Evolutionary conservation across 2,329 filamentous ascomycete species (phyloP), one percentile per base, ranked within the genome.

Genomic region (Arthrinium puccinioides): DNA sequence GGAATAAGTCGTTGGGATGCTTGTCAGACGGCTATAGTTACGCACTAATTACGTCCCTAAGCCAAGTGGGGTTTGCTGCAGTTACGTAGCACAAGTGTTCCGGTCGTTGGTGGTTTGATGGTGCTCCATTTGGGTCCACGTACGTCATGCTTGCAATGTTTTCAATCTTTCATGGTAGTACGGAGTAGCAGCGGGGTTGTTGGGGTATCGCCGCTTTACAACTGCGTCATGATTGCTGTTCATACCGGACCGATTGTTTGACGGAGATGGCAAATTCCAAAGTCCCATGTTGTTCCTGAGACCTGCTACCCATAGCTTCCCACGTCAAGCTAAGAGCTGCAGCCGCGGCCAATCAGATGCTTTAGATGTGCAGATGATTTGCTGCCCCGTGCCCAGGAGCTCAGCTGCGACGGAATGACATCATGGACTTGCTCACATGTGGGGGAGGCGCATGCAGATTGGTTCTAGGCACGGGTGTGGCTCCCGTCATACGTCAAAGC

Each of bases 111-210:
- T 9, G 19, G 6, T 21, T n/a, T n/a, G 16, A 21, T 13, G 30
- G 30, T 9, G 18, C 14, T 4, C 13, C 13, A 32, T 11, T n/a
- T 33, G 24, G 20, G 31, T 33, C 31, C 13, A 32, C 8, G 20
- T 33, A 33, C 31, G 31, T 33, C 31, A 33, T 33, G 21, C n/a
- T 24, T 33, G 31, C 31, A 21, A 15, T 23, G 19, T 15, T 32
- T 15, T 23, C 30, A 32, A 32, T 5, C 30, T 21, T 21, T n/a
- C 19, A 23, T 21, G 8, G 26, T 15, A 28, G n/a, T 9, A 15
- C 26, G 11, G 13, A 14, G 9, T 11, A 32, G n/a, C n/a, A 32
- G n/a, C n/a, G n/a, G n/a, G n/a, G n/a, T n/a, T n/a, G n/a, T n/a
- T n/a, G n/a, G n/a, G n/a, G n/a, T n/a, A n/a, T n/a, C n/a, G n/a